Percentiles rank a stretch among this genome's conserved stretches.
Conservation (phyloP, 352 stramenopile species). For the Pythium phragmitis region DNA sequence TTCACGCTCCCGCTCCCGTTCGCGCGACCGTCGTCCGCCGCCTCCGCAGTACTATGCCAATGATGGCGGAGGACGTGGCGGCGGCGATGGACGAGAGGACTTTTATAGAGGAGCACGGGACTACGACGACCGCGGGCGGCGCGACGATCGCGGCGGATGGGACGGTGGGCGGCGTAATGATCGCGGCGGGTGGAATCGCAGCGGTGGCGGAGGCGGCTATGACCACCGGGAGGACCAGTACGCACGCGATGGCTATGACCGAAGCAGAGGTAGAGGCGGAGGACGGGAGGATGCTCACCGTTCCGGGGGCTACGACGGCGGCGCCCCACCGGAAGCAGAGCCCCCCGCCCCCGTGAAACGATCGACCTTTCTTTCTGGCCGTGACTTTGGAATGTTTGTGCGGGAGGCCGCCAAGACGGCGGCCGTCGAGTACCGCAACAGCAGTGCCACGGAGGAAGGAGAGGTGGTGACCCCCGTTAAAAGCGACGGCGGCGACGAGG, state of each 20-base stretch:
- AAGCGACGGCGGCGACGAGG: conserved; percentile 48
- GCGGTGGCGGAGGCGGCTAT: conserved; percentile 4
- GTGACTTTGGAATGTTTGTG: conserved; percentile 24
- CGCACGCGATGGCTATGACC: conserved; percentile 12
- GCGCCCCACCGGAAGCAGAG: conserved; percentile 5
- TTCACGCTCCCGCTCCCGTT: conserved; percentile 26
- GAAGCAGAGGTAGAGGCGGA: background rate
- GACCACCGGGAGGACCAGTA: conserved; percentile 21
- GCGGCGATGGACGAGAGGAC: conserved; percentile 20
- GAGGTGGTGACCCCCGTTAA: conserved; percentile 17
- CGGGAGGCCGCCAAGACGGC: conserved; percentile 28
- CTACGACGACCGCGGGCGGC: conserved; percentile 5
- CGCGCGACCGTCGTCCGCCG: conserved; percentile 19
- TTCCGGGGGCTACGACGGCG: conserved; percentile 2
- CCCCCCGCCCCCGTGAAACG: background rate
- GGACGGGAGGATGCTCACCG: conserved; percentile 17
- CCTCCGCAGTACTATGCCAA: conserved; percentile 9
- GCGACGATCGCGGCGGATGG: conserved; percentile 9
- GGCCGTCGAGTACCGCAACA: conserved; percentile 20
- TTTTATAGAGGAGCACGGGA: conserved; percentile 19
- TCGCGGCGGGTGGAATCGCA: conserved; percentile 7
- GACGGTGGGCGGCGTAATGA: conserved; percentile 6
- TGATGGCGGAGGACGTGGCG: conserved; percentile 15
- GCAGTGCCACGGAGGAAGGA: conserved; percentile 18
- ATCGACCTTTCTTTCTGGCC: conserved; percentile 25